Conservation (phyloP, 768 basidiomycete species). For the Suillus variegatus region DNA sequence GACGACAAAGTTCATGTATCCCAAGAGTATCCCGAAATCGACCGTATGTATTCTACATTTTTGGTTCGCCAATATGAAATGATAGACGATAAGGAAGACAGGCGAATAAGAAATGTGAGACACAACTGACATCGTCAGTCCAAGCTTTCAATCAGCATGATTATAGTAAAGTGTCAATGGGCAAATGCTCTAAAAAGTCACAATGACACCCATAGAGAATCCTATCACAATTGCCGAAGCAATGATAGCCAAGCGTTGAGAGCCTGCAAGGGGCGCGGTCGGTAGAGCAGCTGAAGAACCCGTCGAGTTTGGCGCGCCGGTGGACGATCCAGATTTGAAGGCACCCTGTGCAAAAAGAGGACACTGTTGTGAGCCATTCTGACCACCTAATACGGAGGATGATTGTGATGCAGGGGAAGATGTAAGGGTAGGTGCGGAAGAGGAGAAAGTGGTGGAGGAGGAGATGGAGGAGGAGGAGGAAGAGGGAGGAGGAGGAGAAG, state of each 20-base stretch:
- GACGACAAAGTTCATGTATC: background rate
- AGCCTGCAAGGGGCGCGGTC: slow-evolving; percentile 17
- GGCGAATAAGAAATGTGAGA: background rate
- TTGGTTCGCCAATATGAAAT: background rate
- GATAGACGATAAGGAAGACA: background rate
- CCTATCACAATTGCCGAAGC: slow-evolving; percentile 27
- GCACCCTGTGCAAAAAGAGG: slow-evolving; percentile 4
- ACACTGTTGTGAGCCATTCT: slow-evolving; percentile 1
- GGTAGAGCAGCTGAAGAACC: slow-evolving; percentile 13
- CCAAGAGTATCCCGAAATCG: background rate
- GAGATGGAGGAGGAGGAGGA: background rate
- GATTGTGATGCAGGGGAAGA: background rate
- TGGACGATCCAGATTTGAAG: background rate
- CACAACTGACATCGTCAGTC: background rate
- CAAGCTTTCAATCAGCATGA: background rate
- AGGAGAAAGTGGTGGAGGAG: background rate
- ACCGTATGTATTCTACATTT: background rate
- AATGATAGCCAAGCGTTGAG: slow-evolving; percentile 27
- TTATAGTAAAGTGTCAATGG: background rate
- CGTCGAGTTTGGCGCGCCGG: slow-evolving; percentile 10
- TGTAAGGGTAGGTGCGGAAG: background rate
- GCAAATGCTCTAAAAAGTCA: slow-evolving; percentile 23
- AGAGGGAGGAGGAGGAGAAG: background rate
- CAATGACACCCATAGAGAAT: slow-evolving; percentile 25
- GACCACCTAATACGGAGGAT: background rate